A percentile compares a stretch with the other conserved stretches of the same genome.
These are phyloP conservation scores for Podila horticola DNA, from an alignment of 192 early-diverging fungal species.

Conservation along the genomic window DNA sequence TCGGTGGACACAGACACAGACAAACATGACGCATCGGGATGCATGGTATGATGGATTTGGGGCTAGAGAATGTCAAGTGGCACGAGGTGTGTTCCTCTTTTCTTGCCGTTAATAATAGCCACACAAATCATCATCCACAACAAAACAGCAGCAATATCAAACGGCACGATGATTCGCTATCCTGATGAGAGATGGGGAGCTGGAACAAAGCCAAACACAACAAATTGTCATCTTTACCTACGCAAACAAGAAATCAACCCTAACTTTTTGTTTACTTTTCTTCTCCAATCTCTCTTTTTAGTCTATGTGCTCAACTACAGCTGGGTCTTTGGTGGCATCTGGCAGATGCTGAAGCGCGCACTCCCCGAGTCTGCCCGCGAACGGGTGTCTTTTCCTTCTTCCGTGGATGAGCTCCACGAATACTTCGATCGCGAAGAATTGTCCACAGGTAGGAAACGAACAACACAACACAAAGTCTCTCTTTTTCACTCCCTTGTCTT, in stretches of 20 bases:
- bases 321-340: slow-evolving; percentile 53
- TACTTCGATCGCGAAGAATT: slow-evolving; percentile 44
- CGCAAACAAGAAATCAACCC: neutral
- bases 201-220: too few species aligned
- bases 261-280: neutral
- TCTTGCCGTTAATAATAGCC: too few species aligned
- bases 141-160: too few species aligned
- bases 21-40: too few species aligned
- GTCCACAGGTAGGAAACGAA: slow-evolving; percentile 18
- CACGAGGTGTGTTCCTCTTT: too few species aligned
- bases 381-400: slow-evolving; percentile 46
- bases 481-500: neutral
- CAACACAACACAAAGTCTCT: neutral
- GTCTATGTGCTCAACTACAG: slow-evolving; percentile 52
- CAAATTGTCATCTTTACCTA: neutral
- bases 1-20: too few species aligned
- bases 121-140: too few species aligned
- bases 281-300: neutral
- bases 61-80: too few species aligned
- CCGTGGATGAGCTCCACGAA: slow-evolving; percentile 39
- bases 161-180: too few species aligned
- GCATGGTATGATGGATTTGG: too few species aligned
- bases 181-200: too few species aligned
- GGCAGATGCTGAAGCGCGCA: slow-evolving; percentile 50
- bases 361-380: slow-evolving; percentile 47